Evolutionary conservation across 2,329 filamentous ascomycete genomes (phyloP).

Genomic region (Cyphellophora europaea): DNA sequence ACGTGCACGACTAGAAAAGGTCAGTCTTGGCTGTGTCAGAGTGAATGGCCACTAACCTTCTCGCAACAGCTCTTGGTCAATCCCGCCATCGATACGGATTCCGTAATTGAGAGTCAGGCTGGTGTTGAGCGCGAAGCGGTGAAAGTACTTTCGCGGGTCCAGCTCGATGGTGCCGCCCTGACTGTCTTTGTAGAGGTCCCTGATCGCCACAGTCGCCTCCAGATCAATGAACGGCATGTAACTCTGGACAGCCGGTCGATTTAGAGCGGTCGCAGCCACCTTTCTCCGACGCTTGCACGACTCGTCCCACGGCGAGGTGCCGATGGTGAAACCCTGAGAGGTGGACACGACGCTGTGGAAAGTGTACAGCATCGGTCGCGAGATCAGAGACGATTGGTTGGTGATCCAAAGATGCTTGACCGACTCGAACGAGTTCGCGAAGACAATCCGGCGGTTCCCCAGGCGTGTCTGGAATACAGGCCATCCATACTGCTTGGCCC

Average conservation of each 20-base stretch:
- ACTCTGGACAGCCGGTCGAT: constrained; percentile 63
- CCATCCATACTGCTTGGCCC: constrained; percentile 50
- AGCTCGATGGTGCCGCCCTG: constrained; percentile 52
- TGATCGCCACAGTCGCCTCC: constrained; percentile 62
- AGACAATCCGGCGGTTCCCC: constrained; percentile 53
- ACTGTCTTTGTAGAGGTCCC: constrained; percentile 59
- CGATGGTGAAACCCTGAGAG: constrained; percentile 72
- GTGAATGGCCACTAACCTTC: constrained; percentile 33
- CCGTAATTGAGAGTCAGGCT: constrained; percentile 73
- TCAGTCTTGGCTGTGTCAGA: not conserved
- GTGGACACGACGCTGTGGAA: constrained; percentile 71
- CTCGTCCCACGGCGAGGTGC: constrained; percentile 76
- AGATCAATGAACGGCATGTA: constrained; percentile 79
- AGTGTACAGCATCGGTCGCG: constrained; percentile 67
- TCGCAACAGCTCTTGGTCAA: constrained; percentile 56
- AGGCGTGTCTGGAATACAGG: constrained; percentile 48
- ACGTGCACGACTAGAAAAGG: constrained; percentile 52
- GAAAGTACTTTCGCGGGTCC: constrained; percentile 64
- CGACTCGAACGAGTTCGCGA: constrained; percentile 68
- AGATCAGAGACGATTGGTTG: constrained; percentile 69
- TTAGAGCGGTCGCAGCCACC: constrained; percentile 68
- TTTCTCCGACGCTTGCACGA: constrained; percentile 69
- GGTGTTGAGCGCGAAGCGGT: constrained; percentile 68
- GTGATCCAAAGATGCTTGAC: constrained; percentile 67
- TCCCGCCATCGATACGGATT: constrained; percentile 61